Base-by-base conservation (phyloP, 495 filamentous ascomycete species). In the Hypoxylon fuscum region DNA sequence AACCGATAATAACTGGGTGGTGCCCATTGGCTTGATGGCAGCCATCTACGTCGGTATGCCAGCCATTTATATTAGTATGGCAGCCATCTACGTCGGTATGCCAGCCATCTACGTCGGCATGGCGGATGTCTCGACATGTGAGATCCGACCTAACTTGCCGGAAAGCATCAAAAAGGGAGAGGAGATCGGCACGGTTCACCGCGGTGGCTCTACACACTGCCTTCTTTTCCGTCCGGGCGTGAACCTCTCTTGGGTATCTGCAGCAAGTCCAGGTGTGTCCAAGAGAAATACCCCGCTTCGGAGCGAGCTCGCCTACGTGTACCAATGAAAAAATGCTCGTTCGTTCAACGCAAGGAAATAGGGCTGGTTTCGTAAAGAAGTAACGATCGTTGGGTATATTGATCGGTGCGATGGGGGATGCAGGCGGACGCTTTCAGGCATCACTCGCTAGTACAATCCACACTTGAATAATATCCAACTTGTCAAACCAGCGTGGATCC, bases 181-280 rank as follows among this genome's bases (percentile, higher is more conserved):
- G 17, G 62, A 84, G 54, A 75, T 83, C 50, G 84, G 83, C 7
- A 84, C 83, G 40, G 87, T 87, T 66, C 84, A 85, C 72, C 85
- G 80, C 69, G 85, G 84, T 17, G 84, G 85, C 22, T 80, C 75
- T 9, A 84, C 77, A 3, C 78, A 85, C 65, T 83, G 79, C 56
- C 58, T 86, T 43, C 55, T 87, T 2, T 86, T 87, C 58, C 41
- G 58, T 1, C 48, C 38, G 49, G 49, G 32, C 18, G 49, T 54
- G 29, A 55, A 62, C 29, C 49, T 55, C 46, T 38, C 46, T 50
- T 49, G 29, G 46, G 46, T 49, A 49, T 35, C 29, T 49, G 46
- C 46, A 49, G 46, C 10, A 50, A 29, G 27, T 29, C 27, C 27
- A 29, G 27, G 27, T 29, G 27, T 29, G 27, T 29, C 27, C 27